phyloP scores from a whole-genome alignment of 1,139 yeast species.

The Pichia sp. region DNA sequence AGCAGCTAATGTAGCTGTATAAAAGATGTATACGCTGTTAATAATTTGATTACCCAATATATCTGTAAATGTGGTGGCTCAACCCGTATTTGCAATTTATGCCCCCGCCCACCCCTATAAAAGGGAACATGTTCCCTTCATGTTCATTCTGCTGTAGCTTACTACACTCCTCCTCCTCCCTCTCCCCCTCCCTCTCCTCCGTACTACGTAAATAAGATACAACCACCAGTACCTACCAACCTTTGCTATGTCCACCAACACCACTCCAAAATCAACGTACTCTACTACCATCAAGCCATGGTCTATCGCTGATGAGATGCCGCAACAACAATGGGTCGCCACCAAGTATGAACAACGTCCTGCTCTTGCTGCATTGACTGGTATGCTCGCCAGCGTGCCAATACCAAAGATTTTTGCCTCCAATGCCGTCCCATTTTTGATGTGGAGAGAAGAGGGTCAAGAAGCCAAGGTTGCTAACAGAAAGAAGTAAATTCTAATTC shows the following conservation, averaged over 20 bases:
- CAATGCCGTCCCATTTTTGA: constrained; percentile 49
- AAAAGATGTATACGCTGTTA: no score
- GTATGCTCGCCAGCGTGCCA: constrained; percentile 54
- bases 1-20: no score
- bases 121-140: not conserved
- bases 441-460: constrained; percentile 31
- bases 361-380: constrained; percentile 53
- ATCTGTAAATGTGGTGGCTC: no score
- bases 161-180: not conserved
- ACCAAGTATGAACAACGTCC: constrained; percentile 41
- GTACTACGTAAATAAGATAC: not conserved
- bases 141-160: not conserved
- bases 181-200: not conserved
- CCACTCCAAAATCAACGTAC: not conserved
- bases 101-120: no score
- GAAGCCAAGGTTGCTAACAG: constrained; percentile 12
- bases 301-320: constrained; percentile 31
- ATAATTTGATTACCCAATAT: no score
- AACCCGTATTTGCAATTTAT: no score
- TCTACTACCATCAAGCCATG: constrained; percentile 8
- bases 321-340: constrained; percentile 39
- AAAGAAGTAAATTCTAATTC: constrained; percentile 1
- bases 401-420: constrained; percentile 50
- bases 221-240: not conserved
- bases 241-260: not conserved